A percentile compares a stretch with the other conserved stretches of the same genome.
phyloP scores from a whole-genome alignment of 176 grass and related monocot genomes.

The Poa annua region DNA sequence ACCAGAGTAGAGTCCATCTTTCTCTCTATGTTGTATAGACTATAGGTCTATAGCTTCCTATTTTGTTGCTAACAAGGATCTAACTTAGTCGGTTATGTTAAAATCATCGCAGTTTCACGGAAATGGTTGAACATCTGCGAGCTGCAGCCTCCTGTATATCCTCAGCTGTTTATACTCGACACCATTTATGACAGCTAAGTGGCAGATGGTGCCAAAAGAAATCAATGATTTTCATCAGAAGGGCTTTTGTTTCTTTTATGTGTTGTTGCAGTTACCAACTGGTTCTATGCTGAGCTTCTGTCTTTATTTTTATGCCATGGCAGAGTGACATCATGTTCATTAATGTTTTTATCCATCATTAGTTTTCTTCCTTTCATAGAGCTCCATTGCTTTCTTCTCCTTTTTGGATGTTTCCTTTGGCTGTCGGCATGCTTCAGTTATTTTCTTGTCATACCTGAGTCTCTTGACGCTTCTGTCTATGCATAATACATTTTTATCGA shows the following conservation, averaged over 20 bases:
- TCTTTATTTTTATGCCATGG: conserved; percentile 7
- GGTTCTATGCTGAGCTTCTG: conserved; percentile 9
- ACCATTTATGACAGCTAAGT: conserved; percentile 44
- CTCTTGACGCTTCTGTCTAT: background rate
- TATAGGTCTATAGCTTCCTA: conserved; percentile 48
- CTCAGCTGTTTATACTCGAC: conserved; percentile 42
- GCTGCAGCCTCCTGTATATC: conserved; percentile 54
- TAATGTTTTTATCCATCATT: background rate
- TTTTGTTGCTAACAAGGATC: conserved; percentile 51
- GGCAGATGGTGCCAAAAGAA: conserved; percentile 47
- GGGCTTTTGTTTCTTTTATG: conserved; percentile 8
- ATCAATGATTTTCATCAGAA: conserved; percentile 24
- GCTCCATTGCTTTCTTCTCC: conserved; percentile 16
- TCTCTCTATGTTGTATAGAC: conserved; percentile 59
- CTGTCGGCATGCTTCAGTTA: conserved; percentile 10
- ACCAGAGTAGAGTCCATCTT: conserved; percentile 62
- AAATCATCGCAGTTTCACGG: conserved; percentile 42
- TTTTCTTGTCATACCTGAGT: conserved; percentile 13
- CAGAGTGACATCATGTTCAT: background rate
- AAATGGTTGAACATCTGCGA: conserved; percentile 45
- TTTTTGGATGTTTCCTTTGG: conserved; percentile 1
- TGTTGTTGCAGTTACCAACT: background rate
- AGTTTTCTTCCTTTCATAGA: background rate
- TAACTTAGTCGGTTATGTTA: conserved; percentile 54
- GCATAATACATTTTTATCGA: background rate